phyloP scores from a whole-genome alignment of 768 basidiomycete genomes.

The Collybia mongolica region DNA sequence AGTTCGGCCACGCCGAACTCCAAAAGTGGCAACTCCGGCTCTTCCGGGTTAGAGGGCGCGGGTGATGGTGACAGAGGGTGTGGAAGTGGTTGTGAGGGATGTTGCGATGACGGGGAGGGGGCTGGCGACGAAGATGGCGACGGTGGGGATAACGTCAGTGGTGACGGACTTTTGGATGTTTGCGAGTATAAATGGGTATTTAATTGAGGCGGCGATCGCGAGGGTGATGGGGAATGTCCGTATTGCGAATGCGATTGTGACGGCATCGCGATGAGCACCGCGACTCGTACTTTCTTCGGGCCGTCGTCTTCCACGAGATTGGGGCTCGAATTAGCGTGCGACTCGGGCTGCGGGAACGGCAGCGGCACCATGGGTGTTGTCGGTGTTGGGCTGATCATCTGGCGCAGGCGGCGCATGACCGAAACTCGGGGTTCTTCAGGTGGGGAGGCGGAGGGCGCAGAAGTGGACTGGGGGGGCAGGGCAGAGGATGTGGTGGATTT shows the following conservation, averaged over 20 bases:
- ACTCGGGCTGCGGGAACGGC: constrained; percentile 12
- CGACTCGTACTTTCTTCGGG: constrained; percentile 21
- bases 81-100: background rate
- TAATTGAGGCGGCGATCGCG: no score
- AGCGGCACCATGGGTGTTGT: constrained; percentile 5
- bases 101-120: background rate
- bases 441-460: background rate
- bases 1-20: constrained; percentile 30
- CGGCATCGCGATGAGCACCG: constrained; percentile 35
- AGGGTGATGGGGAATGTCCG: no score
- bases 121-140: background rate
- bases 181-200: background rate
- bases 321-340: constrained; percentile 2
- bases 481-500: background rate
- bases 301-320: constrained; percentile 4
- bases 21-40: constrained; percentile 25
- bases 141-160: background rate
- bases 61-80: constrained; percentile 8
- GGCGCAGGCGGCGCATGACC: constrained; percentile 8
- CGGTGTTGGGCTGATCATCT: constrained; percentile 19
- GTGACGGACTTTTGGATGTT: constrained; percentile 7
- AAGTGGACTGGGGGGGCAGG: background rate
- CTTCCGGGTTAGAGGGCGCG: constrained; percentile 6
- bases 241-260: constrained; percentile 10
- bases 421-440: background rate